Evolutionary conservation across 768 basidiomycete species (phyloP).

Genomic region (Tephrocybe rancida): DNA sequence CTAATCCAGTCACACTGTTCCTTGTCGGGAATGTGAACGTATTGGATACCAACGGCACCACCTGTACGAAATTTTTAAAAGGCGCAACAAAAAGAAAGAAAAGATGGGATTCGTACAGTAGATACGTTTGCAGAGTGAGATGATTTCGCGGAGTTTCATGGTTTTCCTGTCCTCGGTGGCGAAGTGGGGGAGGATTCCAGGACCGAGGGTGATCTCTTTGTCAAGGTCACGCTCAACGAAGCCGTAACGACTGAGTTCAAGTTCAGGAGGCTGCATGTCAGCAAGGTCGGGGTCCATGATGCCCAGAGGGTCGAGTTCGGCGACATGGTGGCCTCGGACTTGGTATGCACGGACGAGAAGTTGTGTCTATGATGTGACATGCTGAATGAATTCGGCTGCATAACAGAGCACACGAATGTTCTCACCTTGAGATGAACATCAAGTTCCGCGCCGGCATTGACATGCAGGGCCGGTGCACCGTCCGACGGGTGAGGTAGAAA

Average conservation of each 20-base stretch:
- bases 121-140: slow-evolving; percentile 86
- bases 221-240: slow-evolving; percentile 94
- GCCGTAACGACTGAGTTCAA: slow-evolving; percentile 92
- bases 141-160: slow-evolving; percentile 91
- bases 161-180: slow-evolving; percentile 82
- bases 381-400: no score
- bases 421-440: slow-evolving; percentile 89
- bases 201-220: slow-evolving; percentile 92
- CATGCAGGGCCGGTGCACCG: slow-evolving; percentile 77
- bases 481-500: slow-evolving; percentile 72
- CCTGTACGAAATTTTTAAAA: slow-evolving; percentile 43
- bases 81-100: background rate
- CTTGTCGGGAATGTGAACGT: slow-evolving; percentile 96
- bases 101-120: slow-evolving; percentile 70
- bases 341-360: slow-evolving; percentile 97
- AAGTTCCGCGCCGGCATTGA: slow-evolving; percentile 73
- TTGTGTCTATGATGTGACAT: slow-evolving; percentile 93
- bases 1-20: slow-evolving; percentile 99
- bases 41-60: slow-evolving; percentile 87
- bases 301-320: slow-evolving; percentile 94
- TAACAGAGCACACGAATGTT: slow-evolving; percentile 3
- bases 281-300: slow-evolving; percentile 90
- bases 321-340: slow-evolving; percentile 97
- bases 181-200: slow-evolving; percentile 96
- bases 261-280: slow-evolving; percentile 79